Base-by-base conservation (phyloP, 805 yeast genomes). In the Candida easanensis region DNA sequence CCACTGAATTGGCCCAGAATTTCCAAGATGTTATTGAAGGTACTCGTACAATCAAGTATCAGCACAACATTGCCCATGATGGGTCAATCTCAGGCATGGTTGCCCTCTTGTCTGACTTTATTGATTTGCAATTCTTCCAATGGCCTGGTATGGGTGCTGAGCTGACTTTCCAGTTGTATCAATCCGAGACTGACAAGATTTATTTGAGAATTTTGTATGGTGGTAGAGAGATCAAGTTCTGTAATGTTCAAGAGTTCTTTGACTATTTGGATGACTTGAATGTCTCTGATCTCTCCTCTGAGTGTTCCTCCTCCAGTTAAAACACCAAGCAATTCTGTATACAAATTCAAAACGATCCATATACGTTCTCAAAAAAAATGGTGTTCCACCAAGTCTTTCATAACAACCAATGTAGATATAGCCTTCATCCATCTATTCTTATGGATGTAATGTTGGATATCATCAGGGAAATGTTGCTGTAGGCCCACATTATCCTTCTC, bases 131-230 rank as follows among this genome's bases (percentile, higher is more conserved):
- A 15, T 44, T 45, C 17, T 60, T 70, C 44, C 60, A 71, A 49
- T 70, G 76, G 76, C 76, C 76, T 13, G 76, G 74, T 6, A 69
- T 70, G 74, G 76, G 74, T n/a, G 49, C 74, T 20, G 70, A 70
- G 39, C 53, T 67, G 26, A 63, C 64, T 1, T 63, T 69, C 45
- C 74, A 70, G 50, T 44, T 70, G 6, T 70, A 70, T 59, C 56
- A 62, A 31, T 51, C 45, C 7, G 38, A 39, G 14, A 53, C 52
- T 32, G 46, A 45, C 22, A 52, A 53, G 10, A 45, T 60, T 48
- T 61, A 54, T 45, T 44, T 70, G 31, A 63, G 74, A 47, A 65
- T 65, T 16, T 52, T 70, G 19, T 70, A 68, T 49, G 51, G 58
- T 36, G 71, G 72, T 9, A 46, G 33, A 28, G 60, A 56, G 40